Evolutionary conservation across 257 asterid genomes (phyloP).

Genomic region (Schizonepeta tenuifolia): DNA sequence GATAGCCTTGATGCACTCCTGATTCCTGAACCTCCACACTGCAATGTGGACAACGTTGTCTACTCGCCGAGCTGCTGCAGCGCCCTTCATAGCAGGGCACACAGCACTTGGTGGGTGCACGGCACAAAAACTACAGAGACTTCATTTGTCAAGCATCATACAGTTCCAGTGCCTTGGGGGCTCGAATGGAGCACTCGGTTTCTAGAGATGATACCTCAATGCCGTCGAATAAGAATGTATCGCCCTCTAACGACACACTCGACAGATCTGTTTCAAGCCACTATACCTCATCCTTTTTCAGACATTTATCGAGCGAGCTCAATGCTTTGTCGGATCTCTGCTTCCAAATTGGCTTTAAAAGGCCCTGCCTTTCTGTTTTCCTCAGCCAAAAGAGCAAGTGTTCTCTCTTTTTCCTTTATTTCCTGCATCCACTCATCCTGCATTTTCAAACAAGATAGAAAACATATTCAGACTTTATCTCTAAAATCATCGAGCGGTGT

Average conservation of each 20-base stretch:
- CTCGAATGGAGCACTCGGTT: background rate
- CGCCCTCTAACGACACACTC: conserved; percentile 8
- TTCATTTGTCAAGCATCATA: background rate
- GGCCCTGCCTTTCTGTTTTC: conserved; percentile 1
- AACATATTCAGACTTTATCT: background rate
- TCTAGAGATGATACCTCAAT: background rate
- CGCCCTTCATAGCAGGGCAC: background rate
- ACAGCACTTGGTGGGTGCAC: conserved; percentile 16
- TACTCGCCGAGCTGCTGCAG: background rate
- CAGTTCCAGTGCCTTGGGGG: background rate
- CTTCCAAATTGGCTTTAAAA: background rate
- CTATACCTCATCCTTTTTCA: background rate
- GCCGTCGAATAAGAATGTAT: background rate
- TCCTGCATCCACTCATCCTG: conserved; percentile 7
- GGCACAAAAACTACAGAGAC: background rate
- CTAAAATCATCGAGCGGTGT: background rate
- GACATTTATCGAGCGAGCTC: background rate
- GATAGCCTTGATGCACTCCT: background rate
- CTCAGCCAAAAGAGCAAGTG: background rate
- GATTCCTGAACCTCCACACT: background rate
- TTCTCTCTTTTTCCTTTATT: background rate
- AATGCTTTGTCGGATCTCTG: background rate
- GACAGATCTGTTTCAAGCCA: background rate
- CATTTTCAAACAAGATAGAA: background rate
- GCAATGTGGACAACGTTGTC: background rate